A percentile compares a stretch with the other conserved stretches of the same genome.
Evolutionary conservation across 2,329 filamentous ascomycete species (phyloP).

Genomic region (Ophiostoma tasmaniense): DNA sequence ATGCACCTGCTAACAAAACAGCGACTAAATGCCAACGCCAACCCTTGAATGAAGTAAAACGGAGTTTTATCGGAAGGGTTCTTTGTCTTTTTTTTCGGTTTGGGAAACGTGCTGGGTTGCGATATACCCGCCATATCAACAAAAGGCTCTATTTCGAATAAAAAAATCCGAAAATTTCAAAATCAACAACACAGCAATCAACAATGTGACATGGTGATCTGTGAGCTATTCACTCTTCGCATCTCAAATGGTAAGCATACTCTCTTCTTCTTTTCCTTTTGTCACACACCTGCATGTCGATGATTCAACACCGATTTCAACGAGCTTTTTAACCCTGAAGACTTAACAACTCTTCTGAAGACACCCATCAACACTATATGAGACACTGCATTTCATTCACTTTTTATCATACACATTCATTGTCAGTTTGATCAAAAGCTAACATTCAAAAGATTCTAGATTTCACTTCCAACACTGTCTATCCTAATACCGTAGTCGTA

Average conservation of each 20-base stretch:
- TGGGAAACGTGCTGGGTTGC: slow-evolving; percentile 1
- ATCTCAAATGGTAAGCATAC: slow-evolving; percentile 37
- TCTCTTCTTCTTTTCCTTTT: slow-evolving; percentile 16
- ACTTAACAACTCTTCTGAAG: slow-evolving; percentile 43
- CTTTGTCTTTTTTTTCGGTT: slow-evolving; percentile 3
- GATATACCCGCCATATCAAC: neutral
- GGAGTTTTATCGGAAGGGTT: slow-evolving; percentile 6
- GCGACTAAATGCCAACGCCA: slow-evolving; percentile 18
- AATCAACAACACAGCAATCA: slow-evolving; percentile 11
- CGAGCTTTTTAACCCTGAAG: slow-evolving; percentile 64
- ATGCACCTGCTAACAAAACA: slow-evolving; percentile 8
- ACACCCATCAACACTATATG: slow-evolving; percentile 52
- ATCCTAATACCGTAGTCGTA: neutral
- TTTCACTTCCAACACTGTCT: neutral
- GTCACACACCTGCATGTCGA: slow-evolving; percentile 30
- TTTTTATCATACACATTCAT: neutral
- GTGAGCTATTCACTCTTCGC: neutral
- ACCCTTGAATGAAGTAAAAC: slow-evolving; percentile 3
- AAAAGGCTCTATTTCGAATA: slow-evolving; percentile 16
- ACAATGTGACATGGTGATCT: neutral
- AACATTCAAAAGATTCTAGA: slow-evolving; percentile 6
- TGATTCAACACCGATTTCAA: slow-evolving; percentile 45
- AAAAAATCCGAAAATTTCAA: slow-evolving; percentile 13
- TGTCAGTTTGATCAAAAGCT: neutral
- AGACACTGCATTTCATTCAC: slow-evolving; percentile 33